A percentile compares a stretch with the other conserved stretches of the same genome.
These are phyloP conservation scores for Beta macrorhiza DNA, from an alignment of 179 eudicot genomes.

Conservation along the genomic window DNA sequence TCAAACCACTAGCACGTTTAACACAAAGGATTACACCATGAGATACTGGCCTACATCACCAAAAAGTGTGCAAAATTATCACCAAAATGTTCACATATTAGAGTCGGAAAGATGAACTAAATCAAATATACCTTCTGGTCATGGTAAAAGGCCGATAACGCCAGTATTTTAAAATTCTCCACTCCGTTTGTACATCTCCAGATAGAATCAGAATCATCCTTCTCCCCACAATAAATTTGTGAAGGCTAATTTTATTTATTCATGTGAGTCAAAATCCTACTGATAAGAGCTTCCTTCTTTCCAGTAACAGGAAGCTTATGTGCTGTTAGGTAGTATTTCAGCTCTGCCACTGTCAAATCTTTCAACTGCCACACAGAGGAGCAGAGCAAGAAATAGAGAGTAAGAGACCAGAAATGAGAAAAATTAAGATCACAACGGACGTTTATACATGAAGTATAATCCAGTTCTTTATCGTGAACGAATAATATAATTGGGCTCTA, in stretches of 20 bases:
- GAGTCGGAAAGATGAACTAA: too few relatives aligned
- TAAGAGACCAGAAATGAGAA: background rate
- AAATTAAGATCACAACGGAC: background rate
- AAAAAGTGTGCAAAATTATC: background rate
- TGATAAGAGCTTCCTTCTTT: conserved; percentile 73
- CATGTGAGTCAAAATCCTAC: conserved; percentile 80
- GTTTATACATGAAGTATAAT: too few relatives aligned
- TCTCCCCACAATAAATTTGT: background rate
- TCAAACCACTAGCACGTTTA: too few relatives aligned
- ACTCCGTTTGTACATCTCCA: conserved; percentile 8
- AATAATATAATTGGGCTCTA: too few relatives aligned
- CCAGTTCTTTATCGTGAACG: too few relatives aligned
- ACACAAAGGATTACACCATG: too few relatives aligned
- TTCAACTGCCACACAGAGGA: conserved; percentile 55
- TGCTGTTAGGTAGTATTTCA: conserved; percentile 72
- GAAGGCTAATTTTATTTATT: conserved; percentile 42
- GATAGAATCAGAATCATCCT: background rate
- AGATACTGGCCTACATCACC: background rate
- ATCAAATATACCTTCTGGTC: background rate
- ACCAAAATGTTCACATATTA: conserved; percentile 9
- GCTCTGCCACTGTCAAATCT: conserved; percentile 69
- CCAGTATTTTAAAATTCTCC: background rate
- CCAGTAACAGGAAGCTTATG: conserved; percentile 73
- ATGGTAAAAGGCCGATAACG: background rate
- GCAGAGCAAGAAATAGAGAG: too few relatives aligned